Base-by-base conservation (phyloP, 768 basidiomycete genomes). In the Vararia minispora region DNA sequence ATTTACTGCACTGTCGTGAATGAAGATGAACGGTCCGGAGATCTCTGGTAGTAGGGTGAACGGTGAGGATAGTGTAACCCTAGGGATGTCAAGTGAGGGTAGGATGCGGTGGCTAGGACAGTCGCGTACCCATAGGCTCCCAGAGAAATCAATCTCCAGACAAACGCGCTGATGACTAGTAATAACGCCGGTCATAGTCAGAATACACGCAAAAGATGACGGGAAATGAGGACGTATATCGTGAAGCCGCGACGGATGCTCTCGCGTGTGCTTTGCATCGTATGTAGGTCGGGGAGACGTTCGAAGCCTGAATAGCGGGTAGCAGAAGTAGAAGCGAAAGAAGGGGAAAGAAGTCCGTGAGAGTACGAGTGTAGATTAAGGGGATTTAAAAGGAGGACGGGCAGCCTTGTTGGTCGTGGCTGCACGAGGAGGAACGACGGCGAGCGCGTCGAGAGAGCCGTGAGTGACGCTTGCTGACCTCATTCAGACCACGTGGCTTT, bases 121-220 rank as follows among this genome's bases (percentile, higher is more conserved):
- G n/a, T n/a, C n/a, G 35, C 76, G 47, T 62, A 86, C 91, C 74
- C 83, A 84, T 52, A 91, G 69, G 54, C 69, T 69, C 16, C 94
- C 94, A 6, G 80, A 71, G 58, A 95, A 90, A 66, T 92, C 88
- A 44, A 97, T 77, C 63, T 94, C 89, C 49, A 97, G 66, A 45
- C 87, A 85, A 35, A 95, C 91, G 58, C 89, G 89, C 72, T 97
- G 94, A 63, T 94, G 86, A 63, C 83, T 87, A 79, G 82, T 89
- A 78, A 58, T 79, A 58, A 76, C 68, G 58, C 51, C 56, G 51
- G 57, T 44, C 4, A 36, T 65, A 57, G 75, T 72, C 71, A 72
- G 58, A 45, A 62, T 52, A 57, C n/a, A 17, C 12, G 20, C 17
- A 3, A 21, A 38, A 39, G 36, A 36, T 32, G 23, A 40, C 46